Percentiles rank a stretch among this genome's conserved stretches.
These are phyloP conservation scores for Clarkia xantiana DNA, from an alignment of 345 rosid genomes.

Conservation along the genomic window DNA sequence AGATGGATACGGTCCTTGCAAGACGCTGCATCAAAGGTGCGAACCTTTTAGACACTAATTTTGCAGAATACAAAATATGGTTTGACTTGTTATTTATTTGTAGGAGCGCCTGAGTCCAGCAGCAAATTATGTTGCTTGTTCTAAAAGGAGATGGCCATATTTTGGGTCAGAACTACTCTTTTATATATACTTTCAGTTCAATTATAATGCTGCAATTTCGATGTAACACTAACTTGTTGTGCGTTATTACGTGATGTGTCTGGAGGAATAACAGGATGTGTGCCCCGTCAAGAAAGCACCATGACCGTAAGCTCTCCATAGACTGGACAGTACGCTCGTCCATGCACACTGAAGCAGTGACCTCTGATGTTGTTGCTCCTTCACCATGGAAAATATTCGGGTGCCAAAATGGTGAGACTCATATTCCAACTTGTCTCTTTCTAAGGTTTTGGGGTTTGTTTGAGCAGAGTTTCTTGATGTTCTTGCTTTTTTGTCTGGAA, in stretches of 20 bases:
- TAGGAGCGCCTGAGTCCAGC: slow-evolving; percentile 39
- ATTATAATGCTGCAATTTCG: no score
- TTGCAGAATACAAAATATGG: slow-evolving; percentile 9
- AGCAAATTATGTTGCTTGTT: slow-evolving; percentile 33
- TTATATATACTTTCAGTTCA: no score
- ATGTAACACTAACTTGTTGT: no score
- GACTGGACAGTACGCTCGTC: slow-evolving; percentile 41
- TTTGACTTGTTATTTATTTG: slow-evolving; percentile 4
- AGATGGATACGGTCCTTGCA: slow-evolving; percentile 64
- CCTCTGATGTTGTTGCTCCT: slow-evolving; percentile 75
- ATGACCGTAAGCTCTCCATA: slow-evolving; percentile 26
- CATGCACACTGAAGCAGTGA: slow-evolving; percentile 32
- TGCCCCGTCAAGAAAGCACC: slow-evolving; percentile 22
- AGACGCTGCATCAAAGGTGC: slow-evolving; percentile 69
- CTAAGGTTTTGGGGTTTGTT: background rate
- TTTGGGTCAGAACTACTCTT: slow-evolving; percentile 14
- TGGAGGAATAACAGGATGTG: slow-evolving; percentile 7
- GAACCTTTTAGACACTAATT: background rate
- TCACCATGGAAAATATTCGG: slow-evolving; percentile 96
- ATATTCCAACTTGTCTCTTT: background rate
- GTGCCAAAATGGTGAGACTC: slow-evolving; percentile 64
- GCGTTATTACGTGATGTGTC: no score
- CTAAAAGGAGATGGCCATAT: slow-evolving; percentile 43
- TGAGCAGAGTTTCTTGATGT: slow-evolving; percentile 3
- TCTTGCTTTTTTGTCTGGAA: slow-evolving; percentile 15